phyloP scores from a whole-genome alignment of 2,329 filamentous ascomycete species.

The Cladosporium velox region DNA sequence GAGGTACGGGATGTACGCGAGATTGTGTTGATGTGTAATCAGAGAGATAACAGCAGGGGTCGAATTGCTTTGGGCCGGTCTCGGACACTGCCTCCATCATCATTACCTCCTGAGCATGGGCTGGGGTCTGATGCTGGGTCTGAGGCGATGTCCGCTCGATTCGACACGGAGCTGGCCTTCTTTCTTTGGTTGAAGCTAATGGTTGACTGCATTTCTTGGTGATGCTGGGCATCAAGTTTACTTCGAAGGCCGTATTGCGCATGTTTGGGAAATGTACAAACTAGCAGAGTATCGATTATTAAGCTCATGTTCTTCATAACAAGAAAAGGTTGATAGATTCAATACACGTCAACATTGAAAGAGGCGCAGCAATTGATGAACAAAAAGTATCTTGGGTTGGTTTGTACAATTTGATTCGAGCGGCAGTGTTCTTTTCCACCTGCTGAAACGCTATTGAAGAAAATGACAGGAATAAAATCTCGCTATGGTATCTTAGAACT shows the following conservation, averaged over 20 bases:
- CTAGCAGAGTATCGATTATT: not conserved
- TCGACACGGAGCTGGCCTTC: not conserved
- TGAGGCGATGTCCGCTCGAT: constrained; percentile 1
- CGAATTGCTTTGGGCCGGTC: not conserved
- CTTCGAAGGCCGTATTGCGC: not conserved
- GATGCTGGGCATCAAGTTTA: not conserved
- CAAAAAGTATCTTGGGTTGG: not conserved
- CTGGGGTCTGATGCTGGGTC: not conserved
- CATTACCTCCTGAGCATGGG: not conserved
- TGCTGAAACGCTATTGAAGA: not conserved
- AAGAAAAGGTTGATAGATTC: not conserved
- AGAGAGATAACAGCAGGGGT: not conserved
- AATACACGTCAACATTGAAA: not conserved
- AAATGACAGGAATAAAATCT: constrained; percentile 3
- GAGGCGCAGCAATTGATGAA: not conserved
- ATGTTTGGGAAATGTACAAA: not conserved
- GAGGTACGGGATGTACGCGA: not conserved
- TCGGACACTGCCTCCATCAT: not conserved
- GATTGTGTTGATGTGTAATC: not conserved
- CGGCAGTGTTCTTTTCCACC: not conserved
- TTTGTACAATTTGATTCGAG: not conserved
- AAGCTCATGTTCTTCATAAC: not conserved
- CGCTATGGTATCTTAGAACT: constrained; percentile 18
- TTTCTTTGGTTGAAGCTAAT: not conserved
- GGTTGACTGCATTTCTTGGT: not conserved